Percentiles rank a stretch among this genome's conserved stretches.
Conservation (phyloP, 2,329 filamentous ascomycete genomes). For the Fusarium sp. region DNA sequence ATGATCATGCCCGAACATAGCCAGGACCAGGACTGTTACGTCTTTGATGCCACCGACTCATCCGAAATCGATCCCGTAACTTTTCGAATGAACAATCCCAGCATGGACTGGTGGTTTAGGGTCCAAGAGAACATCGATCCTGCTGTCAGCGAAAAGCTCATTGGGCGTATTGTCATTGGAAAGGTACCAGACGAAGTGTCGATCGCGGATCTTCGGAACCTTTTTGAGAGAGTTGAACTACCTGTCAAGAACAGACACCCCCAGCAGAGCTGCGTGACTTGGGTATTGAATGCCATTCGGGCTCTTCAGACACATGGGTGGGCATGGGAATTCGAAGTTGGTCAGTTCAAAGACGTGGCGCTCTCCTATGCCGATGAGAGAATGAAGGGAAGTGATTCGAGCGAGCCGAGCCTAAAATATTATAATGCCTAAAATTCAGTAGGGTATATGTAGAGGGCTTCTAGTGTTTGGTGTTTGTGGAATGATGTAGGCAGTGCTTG, state of each 20-base stretch:
- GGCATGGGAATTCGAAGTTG: slow-evolving; percentile 40
- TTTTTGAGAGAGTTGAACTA: slow-evolving; percentile 42
- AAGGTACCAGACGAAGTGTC: slow-evolving; percentile 31
- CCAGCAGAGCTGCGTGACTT: slow-evolving; percentile 51
- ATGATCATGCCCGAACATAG: slow-evolving; percentile 38
- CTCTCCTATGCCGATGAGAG: slow-evolving; percentile 47
- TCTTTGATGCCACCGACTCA: slow-evolving; percentile 48
- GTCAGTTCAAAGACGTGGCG: slow-evolving; percentile 43
- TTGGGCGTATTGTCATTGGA: slow-evolving; percentile 46
- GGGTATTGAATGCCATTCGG: slow-evolving; percentile 43
- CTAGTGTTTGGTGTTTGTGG: not conserved
- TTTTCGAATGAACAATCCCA: slow-evolving; percentile 47
- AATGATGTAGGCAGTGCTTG: not conserved
- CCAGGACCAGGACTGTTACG: slow-evolving; percentile 21
- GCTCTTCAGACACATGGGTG: slow-evolving; percentile 42
- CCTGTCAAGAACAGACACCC: slow-evolving; percentile 48
- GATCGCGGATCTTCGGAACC: slow-evolving; percentile 24
- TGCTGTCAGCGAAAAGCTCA: slow-evolving; percentile 36
- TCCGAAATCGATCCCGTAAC: slow-evolving; percentile 46
- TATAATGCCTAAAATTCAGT: not conserved
- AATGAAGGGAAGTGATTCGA: slow-evolving; percentile 28
- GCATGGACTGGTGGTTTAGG: slow-evolving; percentile 49
- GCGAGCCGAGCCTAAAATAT: slow-evolving; percentile 21
- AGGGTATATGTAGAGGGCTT: not conserved
- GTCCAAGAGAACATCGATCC: slow-evolving; percentile 29